These are phyloP conservation scores for Euphorbia lathyris DNA, from an alignment of 345 rosid genomes.

Conservation along the genomic window DNA sequence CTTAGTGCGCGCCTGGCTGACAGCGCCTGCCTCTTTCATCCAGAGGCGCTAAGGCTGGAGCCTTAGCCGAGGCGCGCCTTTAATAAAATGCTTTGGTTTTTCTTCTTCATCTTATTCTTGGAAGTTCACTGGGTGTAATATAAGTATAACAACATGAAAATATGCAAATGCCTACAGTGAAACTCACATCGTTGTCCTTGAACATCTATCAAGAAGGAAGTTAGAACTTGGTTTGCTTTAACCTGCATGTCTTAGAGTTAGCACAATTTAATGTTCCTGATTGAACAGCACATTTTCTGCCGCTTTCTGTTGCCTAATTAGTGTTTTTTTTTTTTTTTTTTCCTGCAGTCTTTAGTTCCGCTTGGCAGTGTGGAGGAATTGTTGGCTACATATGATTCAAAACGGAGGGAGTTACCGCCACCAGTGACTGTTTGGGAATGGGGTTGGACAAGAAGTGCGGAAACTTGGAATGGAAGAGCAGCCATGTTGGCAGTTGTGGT, in stretches of 20 bases:
- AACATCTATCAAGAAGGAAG: neutral
- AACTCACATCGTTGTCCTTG: neutral
- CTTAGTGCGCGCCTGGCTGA: too few species aligned
- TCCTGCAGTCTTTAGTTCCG: constrained; percentile 84
- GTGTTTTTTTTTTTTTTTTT: neutral
- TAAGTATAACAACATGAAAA: neutral
- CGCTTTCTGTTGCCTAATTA: constrained; percentile 1
- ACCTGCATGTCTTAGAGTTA: neutral
- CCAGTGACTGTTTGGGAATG: constrained; percentile 97
- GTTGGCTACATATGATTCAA: constrained; percentile 83
- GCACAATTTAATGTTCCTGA: neutral
- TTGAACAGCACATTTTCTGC: neutral
- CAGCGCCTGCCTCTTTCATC: too few species aligned
- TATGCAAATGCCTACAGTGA: neutral
- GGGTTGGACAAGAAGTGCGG: constrained; percentile 99
- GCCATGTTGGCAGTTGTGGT: constrained; percentile 93
- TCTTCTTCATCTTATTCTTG: neutral
- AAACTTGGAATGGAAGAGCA: constrained; percentile 98
- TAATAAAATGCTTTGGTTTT: neutral
- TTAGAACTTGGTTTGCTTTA: neutral
- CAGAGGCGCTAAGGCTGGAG: too few species aligned
- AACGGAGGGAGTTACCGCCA: constrained; percentile 84
- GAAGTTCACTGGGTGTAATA: neutral
- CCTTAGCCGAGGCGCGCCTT: too few species aligned
- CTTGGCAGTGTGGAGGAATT: constrained; percentile 91